Evolutionary conservation across 2,329 filamentous ascomycete species (phyloP).

Genomic region (Teratosphaeria pseudoeucalypti): DNA sequence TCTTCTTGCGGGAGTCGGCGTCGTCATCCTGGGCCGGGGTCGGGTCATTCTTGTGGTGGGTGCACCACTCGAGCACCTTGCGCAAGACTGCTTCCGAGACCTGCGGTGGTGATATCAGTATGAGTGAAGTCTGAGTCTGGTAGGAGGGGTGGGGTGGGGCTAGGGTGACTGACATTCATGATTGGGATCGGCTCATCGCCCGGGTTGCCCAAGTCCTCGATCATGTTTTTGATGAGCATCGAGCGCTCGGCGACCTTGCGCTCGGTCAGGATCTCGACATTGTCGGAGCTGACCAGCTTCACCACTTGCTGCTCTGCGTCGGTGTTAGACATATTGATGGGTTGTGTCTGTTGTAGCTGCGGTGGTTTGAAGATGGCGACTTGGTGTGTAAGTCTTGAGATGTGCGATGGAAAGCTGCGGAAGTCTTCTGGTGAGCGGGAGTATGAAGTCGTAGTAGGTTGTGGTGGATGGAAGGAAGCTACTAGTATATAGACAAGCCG

Average conservation of each 20-base stretch:
- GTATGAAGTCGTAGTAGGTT: background rate
- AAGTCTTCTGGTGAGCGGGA: background rate
- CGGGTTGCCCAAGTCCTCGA: constrained; percentile 73
- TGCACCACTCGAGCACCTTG: constrained; percentile 98
- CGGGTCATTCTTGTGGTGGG: constrained; percentile 86
- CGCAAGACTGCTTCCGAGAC: constrained; percentile 87
- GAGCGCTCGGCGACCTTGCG: constrained; percentile 81
- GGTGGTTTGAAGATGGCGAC: background rate
- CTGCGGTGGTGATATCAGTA: constrained; percentile 27
- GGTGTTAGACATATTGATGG: constrained; percentile 23
- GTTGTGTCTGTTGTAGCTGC: constrained; percentile 3
- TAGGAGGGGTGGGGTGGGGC: background rate
- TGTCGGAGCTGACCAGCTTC: constrained; percentile 37
- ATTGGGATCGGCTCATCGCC: constrained; percentile 68
- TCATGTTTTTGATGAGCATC: constrained; percentile 94
- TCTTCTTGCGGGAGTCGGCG: constrained; percentile 91
- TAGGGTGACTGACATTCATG: constrained; percentile 49
- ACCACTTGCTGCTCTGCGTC: constrained; percentile 26
- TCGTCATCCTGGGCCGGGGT: constrained; percentile 76
- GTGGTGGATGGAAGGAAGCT: background rate
- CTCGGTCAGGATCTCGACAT: constrained; percentile 45
- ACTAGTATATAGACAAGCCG: background rate
- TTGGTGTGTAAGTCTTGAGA: constrained; percentile 2
- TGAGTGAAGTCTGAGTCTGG: background rate
- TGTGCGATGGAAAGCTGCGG: background rate